Base-by-base conservation (phyloP, 148 eudicot genomes). In the Drosera capensis region DNA sequence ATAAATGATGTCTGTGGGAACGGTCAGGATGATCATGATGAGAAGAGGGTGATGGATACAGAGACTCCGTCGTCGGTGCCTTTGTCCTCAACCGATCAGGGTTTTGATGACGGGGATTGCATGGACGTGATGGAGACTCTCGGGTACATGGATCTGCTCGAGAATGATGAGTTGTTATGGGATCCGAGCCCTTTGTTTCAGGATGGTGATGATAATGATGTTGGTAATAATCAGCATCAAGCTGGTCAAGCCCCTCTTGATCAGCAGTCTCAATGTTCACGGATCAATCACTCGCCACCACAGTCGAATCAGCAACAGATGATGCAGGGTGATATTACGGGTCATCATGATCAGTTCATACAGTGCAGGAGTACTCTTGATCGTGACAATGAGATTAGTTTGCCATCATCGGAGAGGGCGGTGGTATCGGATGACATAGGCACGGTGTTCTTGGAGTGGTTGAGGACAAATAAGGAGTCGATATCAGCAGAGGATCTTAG, bases 401-500 rank as follows among this genome's bases (percentile, higher is more conserved):
- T 29, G 16, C 28, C 29, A 44, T 39, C 8, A 23, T 8, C n/a
- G 38, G n/a, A 9, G 38, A 34, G 11, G 38, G 38, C n/a, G 38
- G 14, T 5, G 38, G 38, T 34, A 34, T 23, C 55, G 18, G 85
- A 74, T 23, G 95, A 90, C 17, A 46, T 84, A 2, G 83, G 74
- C 0, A 34, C 47, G 21, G 64, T 90, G 58, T 90, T 90, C 20
- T 84, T 90, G n/a, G 97, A 90, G 72, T 90, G 97, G 97, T 45
- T 90, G 30, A 90, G 84, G 68, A 63, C 76, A 0, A 90, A 90
- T 52, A 84, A 75, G 37, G 85, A 90, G 66, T 52, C 59, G 45
- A 77, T 90, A 14, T 84, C 97, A 1, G 97, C 87, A 0, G 93
- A 78, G 47, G 97, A 90, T 45, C 64, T 90, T 68, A 60, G 93